Evolutionary conservation across 352 stramenopile genomes (phyloP), one percentile per base, ranked within the genome.

Genomic region (Pythium pectinolyticum): DNA sequence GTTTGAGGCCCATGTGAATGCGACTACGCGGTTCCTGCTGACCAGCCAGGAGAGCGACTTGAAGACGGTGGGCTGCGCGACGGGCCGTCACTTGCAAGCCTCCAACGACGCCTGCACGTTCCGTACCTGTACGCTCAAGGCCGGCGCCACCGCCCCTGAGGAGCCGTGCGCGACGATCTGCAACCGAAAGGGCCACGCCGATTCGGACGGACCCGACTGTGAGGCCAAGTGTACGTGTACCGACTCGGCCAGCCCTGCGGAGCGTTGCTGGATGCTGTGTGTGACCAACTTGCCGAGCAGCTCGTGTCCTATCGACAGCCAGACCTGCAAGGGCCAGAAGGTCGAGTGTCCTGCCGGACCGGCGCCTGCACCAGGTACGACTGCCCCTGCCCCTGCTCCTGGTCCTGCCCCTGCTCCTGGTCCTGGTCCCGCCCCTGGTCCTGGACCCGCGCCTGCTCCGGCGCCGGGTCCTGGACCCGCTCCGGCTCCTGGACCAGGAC

Each of bases 211-310:
- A 1, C 32, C 64, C 12, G 72, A 77, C 27, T 88, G 78, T 39
- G 61, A 66, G 5, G 69, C 58, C 25, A 81, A 81, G 27, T 86
- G 78, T 53, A 68, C 75, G 14, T 84, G 76, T 57, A 64, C 53
- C 11, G 63, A 82, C 60, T 8, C 63, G 37, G 3, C 59, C 0
- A 49, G 55, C 15, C 39, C 71, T 24, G 73, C 57, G 1, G 73
- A 84, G 35, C 25, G 73, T 2, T 89, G 78, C 66, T 88, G 80
- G 80, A 88, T 88, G 78, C 52, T 88, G 12, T 89, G 80, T 51
- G 72, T 84, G 8, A 57, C 64, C 50, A 69, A 65, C 22, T 57
- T 79, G 2, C 48, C 35, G 17, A 49, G 69, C 3, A 51, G 20
- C 31, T 22, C 32, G 39, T 84, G 78, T 56, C 28, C 69, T 1